Percentiles rank a stretch among this genome's conserved stretches.
phyloP scores from a whole-genome alignment of 768 basidiomycete genomes.

The Psilocybe cubensis region DNA sequence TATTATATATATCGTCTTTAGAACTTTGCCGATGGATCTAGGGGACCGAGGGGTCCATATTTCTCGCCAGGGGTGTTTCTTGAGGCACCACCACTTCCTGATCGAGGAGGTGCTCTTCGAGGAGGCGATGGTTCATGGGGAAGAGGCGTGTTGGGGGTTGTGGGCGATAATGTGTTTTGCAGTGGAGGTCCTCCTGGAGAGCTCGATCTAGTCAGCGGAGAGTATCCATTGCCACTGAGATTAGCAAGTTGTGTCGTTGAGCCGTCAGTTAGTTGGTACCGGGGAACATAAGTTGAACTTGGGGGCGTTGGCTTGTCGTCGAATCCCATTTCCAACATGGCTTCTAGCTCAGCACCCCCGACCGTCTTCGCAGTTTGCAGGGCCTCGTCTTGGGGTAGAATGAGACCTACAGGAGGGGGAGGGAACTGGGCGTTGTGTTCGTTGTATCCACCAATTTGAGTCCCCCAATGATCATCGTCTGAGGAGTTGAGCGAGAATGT shows the following conservation, averaged over 20 bases:
- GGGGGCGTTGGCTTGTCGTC: slow-evolving; percentile 68
- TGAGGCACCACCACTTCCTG: slow-evolving; percentile 15
- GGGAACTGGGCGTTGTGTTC: slow-evolving; percentile 80
- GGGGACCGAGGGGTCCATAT: slow-evolving; percentile 62
- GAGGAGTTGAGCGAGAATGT: slow-evolving; percentile 81
- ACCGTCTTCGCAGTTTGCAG: slow-evolving; percentile 52
- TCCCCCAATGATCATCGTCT: slow-evolving; percentile 95
- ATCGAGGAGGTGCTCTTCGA: slow-evolving; percentile 7
- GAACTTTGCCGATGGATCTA: slow-evolving; percentile 62
- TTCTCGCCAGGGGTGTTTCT: slow-evolving; percentile 35
- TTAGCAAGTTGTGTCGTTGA: slow-evolving; percentile 47
- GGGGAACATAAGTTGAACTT: slow-evolving; percentile 46
- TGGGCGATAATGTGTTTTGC: slow-evolving; percentile 43
- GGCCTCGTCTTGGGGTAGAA: slow-evolving; percentile 39
- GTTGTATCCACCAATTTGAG: slow-evolving; percentile 95
- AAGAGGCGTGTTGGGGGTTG: slow-evolving; percentile 37
- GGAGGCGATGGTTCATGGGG: slow-evolving; percentile 12
- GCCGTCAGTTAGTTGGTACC: slow-evolving; percentile 68
- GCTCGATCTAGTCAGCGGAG: slow-evolving; percentile 53
- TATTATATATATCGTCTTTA: slow-evolving; percentile 34
- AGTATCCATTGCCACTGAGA: slow-evolving; percentile 55
- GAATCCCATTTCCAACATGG: slow-evolving; percentile 91
- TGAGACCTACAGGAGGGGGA: slow-evolving; percentile 81
- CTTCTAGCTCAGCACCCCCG: slow-evolving; percentile 79
- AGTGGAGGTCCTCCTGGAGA: slow-evolving; percentile 41